Percentiles rank a stretch among this genome's conserved stretches.
Evolutionary conservation across 257 asterid genomes (phyloP).

Genomic region (Linaria vulgaris): DNA sequence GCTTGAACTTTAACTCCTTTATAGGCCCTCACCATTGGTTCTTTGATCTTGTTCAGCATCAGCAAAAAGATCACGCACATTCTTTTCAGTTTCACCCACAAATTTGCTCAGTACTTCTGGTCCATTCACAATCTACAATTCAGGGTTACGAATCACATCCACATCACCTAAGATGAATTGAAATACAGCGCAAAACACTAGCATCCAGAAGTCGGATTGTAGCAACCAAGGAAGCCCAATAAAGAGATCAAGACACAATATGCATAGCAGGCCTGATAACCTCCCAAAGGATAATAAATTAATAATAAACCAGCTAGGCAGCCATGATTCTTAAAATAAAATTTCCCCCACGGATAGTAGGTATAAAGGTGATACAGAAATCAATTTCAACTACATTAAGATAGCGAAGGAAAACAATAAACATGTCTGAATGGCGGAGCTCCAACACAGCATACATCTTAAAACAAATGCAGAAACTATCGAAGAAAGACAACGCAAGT

Average conservation of each 20-base stretch:
- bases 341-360: neutral
- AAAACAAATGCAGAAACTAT: neutral
- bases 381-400: neutral
- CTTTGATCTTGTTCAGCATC: conserved; percentile 98
- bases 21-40: conserved; percentile 58
- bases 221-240: conserved; percentile 20
- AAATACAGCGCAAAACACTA: conserved; percentile 20
- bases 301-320: conserved; percentile 13
- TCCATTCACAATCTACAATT: conserved; percentile 86
- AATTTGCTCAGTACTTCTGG: conserved; percentile 97
- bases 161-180: conserved; percentile 12
- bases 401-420: neutral
- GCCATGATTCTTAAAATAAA: conserved; percentile 5
- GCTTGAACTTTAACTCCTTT: conserved; percentile 17
- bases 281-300: conserved; percentile 15
- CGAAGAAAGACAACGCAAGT: neutral
- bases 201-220: conserved; percentile 12
- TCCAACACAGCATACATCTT: neutral
- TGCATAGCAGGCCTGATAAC: conserved; percentile 22
- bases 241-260: conserved; percentile 12
- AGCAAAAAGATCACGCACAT: conserved; percentile 95
- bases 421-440: neutral
- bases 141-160: conserved; percentile 27
- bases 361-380: conserved; percentile 16
- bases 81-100: conserved; percentile 99